phyloP scores from a whole-genome alignment of 2,329 filamentous ascomycete genomes.

The Didymella segeticola region DNA sequence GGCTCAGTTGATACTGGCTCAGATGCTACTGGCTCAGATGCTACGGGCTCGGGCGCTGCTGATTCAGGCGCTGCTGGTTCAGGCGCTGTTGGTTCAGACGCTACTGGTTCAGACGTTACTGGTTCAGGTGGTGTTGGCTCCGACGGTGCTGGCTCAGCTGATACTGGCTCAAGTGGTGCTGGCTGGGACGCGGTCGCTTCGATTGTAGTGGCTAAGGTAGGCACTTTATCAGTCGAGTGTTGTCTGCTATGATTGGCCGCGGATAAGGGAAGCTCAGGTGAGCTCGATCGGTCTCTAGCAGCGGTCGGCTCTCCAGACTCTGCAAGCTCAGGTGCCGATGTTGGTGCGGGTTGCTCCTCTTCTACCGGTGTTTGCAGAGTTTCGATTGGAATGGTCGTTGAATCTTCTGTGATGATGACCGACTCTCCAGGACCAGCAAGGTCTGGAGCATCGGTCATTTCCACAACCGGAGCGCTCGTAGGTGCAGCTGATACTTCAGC shows the following conservation, averaged over 20 bases:
- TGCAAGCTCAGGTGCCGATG: slow-evolving; percentile 8
- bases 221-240: slow-evolving; percentile 41
- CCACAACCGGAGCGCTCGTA: slow-evolving; percentile 19
- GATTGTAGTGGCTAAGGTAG: slow-evolving; percentile 23
- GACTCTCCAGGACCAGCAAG: slow-evolving; percentile 10
- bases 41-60: slow-evolving; percentile 3
- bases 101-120: background rate
- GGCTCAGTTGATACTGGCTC: background rate
- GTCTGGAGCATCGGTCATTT: slow-evolving; percentile 18
- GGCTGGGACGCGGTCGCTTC: background rate
- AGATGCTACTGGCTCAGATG: no score
- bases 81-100: background rate
- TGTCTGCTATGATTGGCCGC: slow-evolving; percentile 48
- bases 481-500: slow-evolving; percentile 25
- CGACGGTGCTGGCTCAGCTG: slow-evolving; percentile 7
- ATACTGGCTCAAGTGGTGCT: background rate
- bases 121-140: no score
- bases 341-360: background rate
- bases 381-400: slow-evolving; percentile 14
- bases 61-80: background rate
- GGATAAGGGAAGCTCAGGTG: slow-evolving; percentile 52
- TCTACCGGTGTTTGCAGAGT: slow-evolving; percentile 11
- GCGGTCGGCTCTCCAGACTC: slow-evolving; percentile 1
- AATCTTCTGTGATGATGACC: slow-evolving; percentile 5
- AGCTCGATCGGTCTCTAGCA: slow-evolving; percentile 48